phyloP scores from a whole-genome alignment of 1,139 yeast genomes.

The Yamadazyma atmosphaerica region DNA sequence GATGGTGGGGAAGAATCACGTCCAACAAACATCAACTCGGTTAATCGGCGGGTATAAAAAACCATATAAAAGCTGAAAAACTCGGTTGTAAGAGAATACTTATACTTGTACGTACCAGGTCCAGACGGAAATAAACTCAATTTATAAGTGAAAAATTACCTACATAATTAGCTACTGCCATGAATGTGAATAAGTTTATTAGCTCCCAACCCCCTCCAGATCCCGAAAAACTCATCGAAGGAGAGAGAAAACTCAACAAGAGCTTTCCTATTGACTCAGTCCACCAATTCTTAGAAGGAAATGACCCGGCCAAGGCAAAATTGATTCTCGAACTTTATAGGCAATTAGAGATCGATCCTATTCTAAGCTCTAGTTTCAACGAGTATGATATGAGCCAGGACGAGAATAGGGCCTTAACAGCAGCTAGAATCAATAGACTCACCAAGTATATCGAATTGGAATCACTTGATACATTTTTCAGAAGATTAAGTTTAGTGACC shows the following conservation, averaged over 20 bases:
- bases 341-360: slow-evolving; percentile 48
- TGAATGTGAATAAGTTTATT: slow-evolving; percentile 7
- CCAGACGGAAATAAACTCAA: too few relatives aligned
- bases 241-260: slow-evolving; percentile 22
- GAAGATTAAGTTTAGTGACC: slow-evolving; percentile 54
- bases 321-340: slow-evolving; percentile 28
- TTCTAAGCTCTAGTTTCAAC: slow-evolving; percentile 32
- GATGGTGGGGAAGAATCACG: slow-evolving; percentile 1
- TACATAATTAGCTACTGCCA: too few relatives aligned
- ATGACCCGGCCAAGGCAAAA: slow-evolving; percentile 29
- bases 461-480: slow-evolving; percentile 34
- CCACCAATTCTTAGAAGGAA: slow-evolving; percentile 46
- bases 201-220: slow-evolving; percentile 26
- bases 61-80: too few relatives aligned
- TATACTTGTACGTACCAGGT: too few relatives aligned
- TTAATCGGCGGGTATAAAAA: too few relatives aligned
- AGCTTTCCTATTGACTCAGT: slow-evolving; percentile 31
- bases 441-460: slow-evolving; percentile 41
- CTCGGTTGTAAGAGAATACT: too few relatives aligned
- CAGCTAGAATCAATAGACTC: slow-evolving; percentile 36
- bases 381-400: slow-evolving; percentile 40
- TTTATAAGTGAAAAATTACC: too few relatives aligned
- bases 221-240: slow-evolving; percentile 37
- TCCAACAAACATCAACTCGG: too few relatives aligned
- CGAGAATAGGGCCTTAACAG: slow-evolving; percentile 39